Base-by-base conservation (phyloP, 2,329 filamentous ascomycete species). In the Allantophomopsis cytisporea region DNA sequence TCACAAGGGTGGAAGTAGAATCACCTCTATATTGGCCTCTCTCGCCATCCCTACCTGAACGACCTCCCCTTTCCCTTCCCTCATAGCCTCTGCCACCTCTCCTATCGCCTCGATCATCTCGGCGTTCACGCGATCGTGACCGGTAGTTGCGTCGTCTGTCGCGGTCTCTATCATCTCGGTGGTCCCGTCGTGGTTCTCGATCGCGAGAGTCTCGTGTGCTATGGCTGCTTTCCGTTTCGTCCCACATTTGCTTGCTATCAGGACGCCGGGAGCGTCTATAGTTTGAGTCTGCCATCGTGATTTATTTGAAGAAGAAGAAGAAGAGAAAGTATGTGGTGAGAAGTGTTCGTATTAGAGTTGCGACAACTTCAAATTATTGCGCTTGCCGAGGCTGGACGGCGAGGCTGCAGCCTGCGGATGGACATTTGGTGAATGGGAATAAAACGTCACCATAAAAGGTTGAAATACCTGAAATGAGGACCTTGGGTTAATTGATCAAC, bases 161-260 rank as follows among this genome's bases (percentile, higher is more conserved):
- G 8, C 47, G 41, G 5, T 49, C 49, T 12, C 51, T 46, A 28
- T 28, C 23, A 8, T 28, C 23, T 8, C 23, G 23, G 8, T 28
- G 23, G 13, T 54, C 49, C 36, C 49, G 21, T 30, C 36, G 20
- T 38, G 16, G 16, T 15, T 23, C 36, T 2, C 34, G 20, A 16
- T 31, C 36, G 12, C 36, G 28, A 12, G 21, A 15, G 36, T 38
- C 61, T 54, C 47, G 56, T 59, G 21, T 30, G 17, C 61, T 58
- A 8, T 45, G 41, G 4, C 49, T 52, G n/a, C 56, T 51, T 20
- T 60, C 51, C 11, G 35, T 59, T 33, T 71, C 66, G 45, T 81
- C 76, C 71, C 73, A 75, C 67, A 74, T 75, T 39, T 71, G 64
- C 38, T 68, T 69, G 56, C 69, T 74, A 48, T 80, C 75, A n/a